Evolutionary conservation across 768 basidiomycete species (phyloP).

Genomic region (Phylloporus sp.): DNA sequence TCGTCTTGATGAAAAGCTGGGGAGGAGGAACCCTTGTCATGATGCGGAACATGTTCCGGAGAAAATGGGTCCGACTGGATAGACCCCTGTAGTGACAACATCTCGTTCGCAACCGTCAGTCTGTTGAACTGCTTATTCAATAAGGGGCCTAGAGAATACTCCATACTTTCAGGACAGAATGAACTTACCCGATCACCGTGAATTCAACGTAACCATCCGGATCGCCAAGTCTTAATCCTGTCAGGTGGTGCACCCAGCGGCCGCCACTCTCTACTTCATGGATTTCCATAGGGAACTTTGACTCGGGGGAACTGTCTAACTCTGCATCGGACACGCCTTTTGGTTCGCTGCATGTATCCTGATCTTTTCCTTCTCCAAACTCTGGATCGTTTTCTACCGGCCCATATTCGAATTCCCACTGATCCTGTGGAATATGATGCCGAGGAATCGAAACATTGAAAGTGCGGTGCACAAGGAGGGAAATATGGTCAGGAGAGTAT

Average conservation of each 20-base stretch:
- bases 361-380: conserved; percentile 39
- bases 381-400: conserved; percentile 78
- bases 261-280: conserved; percentile 50
- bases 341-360: conserved; percentile 21
- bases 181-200: conserved; percentile 71
- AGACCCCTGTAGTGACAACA: conserved; percentile 86
- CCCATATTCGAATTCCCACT: conserved; percentile 85
- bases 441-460: conserved; percentile 96
- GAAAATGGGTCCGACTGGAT: conserved; percentile 75
- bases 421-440: conserved; percentile 76
- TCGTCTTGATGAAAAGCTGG: conserved; percentile 6
- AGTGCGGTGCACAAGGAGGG: conserved; percentile 82
- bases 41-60: conserved; percentile 44
- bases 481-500: conserved; percentile 88
- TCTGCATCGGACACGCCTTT: not conserved
- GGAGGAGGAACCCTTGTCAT: conserved; percentile 9
- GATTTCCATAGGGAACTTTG: conserved; percentile 11
- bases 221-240: conserved; percentile 66
- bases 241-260: conserved; percentile 72
- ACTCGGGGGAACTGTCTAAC: conserved; percentile 6
- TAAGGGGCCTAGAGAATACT: not conserved
- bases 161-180: not conserved
- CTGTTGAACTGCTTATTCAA: conserved; percentile 36
- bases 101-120: conserved; percentile 85
- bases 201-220: conserved; percentile 66